Base-by-base conservation (phyloP, 495 filamentous ascomycete species). In the Penicillium psychrofluorescens region DNA sequence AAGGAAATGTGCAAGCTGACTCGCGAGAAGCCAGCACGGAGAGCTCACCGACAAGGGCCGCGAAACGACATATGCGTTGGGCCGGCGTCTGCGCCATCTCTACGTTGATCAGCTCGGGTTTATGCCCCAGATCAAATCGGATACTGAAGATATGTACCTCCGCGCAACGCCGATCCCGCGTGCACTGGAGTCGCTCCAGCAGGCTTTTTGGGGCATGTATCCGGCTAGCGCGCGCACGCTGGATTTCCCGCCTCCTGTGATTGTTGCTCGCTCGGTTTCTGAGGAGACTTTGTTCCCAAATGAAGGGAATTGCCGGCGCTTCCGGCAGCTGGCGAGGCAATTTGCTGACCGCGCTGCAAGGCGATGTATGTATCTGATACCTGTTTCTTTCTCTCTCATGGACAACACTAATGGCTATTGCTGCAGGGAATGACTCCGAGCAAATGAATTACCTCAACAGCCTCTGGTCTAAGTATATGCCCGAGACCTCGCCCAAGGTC, bases 271-370 rank as follows among this genome's bases (percentile, higher is more conserved):
- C 9, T 73, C 80, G 6, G 75, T 81, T 0, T 73, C 75, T 1
- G 90, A 96, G 43, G 92, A 98, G 67, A 96, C 91, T 0, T 69
- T 98, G 0, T 95, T 85, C 60, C 92, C 92, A 0, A 98, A 97
- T 58, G 89, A 95, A 43, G 67, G 74, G 39, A 86, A 81, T 60
- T 98, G 92, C 62, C 77, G 83, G 32, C 77, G 92, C 9, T 92
- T 95, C 59, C 79, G 79, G 22, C 86, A 91, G 40, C 75, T 98
- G 7, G 77, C 81, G 1, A 66, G 81, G 15, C 83, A 84, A 0
- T 98, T 95, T 61, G 90, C 90, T 2, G 76, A 90, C 40, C 75
- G 87, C 6, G 77, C 90, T 4, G 88, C 89, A 8, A 72, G 82
- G 29, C 75, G 81, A 54, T 95, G 87, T 76, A 66, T 48, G 62